Percentiles rank a stretch among this genome's conserved stretches.
Conservation (phyloP, 139 green algal species). For the Limnomonas spitsbergensis region DNA sequence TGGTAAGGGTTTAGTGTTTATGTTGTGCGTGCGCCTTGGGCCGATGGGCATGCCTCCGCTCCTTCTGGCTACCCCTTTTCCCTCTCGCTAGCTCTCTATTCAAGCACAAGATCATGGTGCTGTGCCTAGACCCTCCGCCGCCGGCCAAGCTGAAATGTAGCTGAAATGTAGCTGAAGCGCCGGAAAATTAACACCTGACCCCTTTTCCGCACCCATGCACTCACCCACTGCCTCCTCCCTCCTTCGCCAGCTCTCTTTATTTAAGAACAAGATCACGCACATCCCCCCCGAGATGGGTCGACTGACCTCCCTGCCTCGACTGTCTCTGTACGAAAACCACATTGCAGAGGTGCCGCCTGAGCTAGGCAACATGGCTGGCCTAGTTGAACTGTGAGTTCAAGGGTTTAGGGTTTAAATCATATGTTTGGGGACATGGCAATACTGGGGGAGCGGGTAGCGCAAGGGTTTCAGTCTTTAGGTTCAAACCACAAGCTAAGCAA, state of each 20-base stretch:
- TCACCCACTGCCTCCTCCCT: background rate
- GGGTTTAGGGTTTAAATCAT: background rate
- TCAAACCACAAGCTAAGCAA: background rate
- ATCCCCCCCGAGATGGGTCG: background rate
- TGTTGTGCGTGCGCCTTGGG: no score
- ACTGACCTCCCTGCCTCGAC: background rate
- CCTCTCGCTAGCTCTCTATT: background rate
- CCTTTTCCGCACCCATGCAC: no score
- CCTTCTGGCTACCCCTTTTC: background rate
- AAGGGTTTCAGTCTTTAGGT: background rate
- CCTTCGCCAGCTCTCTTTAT: background rate
- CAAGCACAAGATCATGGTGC: background rate
- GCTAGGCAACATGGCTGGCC: background rate
- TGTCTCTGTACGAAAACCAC: conserved; percentile 9
- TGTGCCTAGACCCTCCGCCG: background rate
- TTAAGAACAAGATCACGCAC: background rate
- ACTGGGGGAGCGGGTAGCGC: background rate
- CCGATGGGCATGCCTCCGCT: no score
- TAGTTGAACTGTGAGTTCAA: background rate
- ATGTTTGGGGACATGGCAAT: background rate
- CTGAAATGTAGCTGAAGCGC: background rate
- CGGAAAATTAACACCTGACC: background rate
- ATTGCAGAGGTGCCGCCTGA: background rate
- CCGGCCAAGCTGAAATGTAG: background rate
- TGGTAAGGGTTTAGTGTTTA: no score